Conservation (phyloP, 345 rosid genomes). For the Bretschneidera sinensis region DNA sequence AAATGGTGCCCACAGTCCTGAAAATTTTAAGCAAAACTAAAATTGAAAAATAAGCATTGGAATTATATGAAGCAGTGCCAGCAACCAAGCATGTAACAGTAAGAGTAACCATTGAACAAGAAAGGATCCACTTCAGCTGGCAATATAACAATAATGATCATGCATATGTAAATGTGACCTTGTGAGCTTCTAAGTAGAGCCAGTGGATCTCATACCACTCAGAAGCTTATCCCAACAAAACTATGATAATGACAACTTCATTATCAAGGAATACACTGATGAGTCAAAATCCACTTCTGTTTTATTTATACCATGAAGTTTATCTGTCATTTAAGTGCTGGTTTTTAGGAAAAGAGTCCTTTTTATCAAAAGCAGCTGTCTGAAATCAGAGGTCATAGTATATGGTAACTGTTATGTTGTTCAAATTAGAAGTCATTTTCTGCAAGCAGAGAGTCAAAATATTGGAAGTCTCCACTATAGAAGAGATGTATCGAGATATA, state of each 20-base stretch:
- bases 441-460: background rate
- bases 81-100: background rate
- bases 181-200: too few relatives aligned
- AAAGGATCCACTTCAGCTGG: too few relatives aligned
- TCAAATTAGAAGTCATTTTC: background rate
- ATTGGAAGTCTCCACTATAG: background rate
- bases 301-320: background rate
- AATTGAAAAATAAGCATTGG: background rate
- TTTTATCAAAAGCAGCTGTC: background rate
- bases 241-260: too few relatives aligned
- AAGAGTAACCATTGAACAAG: too few relatives aligned
- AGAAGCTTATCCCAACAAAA: too few relatives aligned
- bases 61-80: background rate
- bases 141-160: too few relatives aligned
- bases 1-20: background rate
- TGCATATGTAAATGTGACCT: too few relatives aligned
- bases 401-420: background rate
- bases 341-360: background rate
- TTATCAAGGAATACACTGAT: background rate
- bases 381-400: background rate
- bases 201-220: too few relatives aligned
- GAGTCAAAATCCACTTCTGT: background rate
- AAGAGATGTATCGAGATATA: background rate
- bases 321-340: background rate
- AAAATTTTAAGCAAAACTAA: conserved; percentile 3